Conservation (phyloP, 2,329 filamentous ascomycete genomes). For the Exophiala phaeomuriformis region DNA sequence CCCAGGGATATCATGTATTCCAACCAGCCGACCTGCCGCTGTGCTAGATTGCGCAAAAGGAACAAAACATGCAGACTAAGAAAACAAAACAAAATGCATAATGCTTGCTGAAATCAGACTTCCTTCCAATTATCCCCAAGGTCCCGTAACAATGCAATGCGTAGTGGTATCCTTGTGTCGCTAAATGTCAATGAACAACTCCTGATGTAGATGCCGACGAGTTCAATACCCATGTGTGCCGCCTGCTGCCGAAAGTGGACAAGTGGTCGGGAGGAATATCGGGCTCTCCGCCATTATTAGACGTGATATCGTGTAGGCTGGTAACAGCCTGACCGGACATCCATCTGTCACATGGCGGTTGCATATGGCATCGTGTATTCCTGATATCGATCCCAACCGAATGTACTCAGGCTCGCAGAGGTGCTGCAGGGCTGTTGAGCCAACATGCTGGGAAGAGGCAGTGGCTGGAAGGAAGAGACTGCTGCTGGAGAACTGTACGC, state of each 20-base stretch:
- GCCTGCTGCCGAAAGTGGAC: conserved; percentile 1
- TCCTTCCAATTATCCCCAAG: conserved; percentile 31
- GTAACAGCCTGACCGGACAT: conserved; percentile 40
- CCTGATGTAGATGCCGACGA: conserved; percentile 27
- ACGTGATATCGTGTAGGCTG: conserved; percentile 43
- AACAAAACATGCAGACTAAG: conserved; percentile 22
- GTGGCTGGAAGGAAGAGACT: conserved; percentile 51
- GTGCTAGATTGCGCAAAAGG: conserved; percentile 10
- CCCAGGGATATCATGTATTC: conserved; percentile 33
- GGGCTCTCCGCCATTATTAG: conserved; percentile 2
- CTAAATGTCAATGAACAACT: conserved; percentile 37
- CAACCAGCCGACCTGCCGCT: conserved; percentile 43
- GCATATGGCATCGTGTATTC: conserved; percentile 67
- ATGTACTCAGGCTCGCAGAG: conserved; percentile 65
- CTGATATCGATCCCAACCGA: conserved; percentile 80
- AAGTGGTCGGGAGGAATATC: not conserved
- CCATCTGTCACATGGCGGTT: conserved; percentile 74
- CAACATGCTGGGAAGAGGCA: conserved; percentile 81
- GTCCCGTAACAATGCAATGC: conserved; percentile 31
- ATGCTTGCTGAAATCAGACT: conserved; percentile 46
- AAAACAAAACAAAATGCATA: conserved; percentile 30
- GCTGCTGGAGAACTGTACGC: conserved; percentile 53
- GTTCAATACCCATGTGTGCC: conserved; percentile 34
- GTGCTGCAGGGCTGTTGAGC: conserved; percentile 75
- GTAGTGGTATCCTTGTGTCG: conserved; percentile 38